Conservation (phyloP, 2,329 filamentous ascomycete species). For the Colletotrichum phormii region DNA sequence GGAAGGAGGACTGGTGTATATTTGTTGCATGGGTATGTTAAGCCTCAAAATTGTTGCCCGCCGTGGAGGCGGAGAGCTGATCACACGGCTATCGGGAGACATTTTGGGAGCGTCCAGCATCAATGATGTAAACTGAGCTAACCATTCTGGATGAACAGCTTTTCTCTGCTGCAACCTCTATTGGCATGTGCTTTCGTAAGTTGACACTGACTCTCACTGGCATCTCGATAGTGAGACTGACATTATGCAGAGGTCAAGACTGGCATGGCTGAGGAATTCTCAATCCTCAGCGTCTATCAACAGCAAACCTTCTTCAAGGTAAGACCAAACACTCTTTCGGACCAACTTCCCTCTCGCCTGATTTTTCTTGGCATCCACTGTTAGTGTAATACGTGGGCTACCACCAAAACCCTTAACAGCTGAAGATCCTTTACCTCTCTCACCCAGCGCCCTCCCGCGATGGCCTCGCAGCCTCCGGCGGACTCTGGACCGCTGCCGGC, state of each 20-base stretch:
- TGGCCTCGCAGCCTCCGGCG: no score
- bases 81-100: neutral
- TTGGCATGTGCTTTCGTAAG: constrained; percentile 27
- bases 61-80: neutral
- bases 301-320: constrained; percentile 29
- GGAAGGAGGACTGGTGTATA: constrained; percentile 31
- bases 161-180: neutral
- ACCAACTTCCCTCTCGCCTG: no score
- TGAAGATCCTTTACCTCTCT: no score
- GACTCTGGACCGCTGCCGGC: no score
- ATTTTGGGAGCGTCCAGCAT: neutral
- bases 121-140: neutral
- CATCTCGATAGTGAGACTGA: neutral
- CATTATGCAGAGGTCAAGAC: neutral
- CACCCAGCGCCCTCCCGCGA: no score
- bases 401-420: no score
- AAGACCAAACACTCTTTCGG: neutral
- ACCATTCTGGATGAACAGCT: neutral
- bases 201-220: no score
- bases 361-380: no score
- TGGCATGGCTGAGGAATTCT: constrained; percentile 8
- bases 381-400: no score
- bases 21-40: constrained; percentile 23
- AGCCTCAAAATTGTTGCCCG: neutral
- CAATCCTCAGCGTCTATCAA: neutral